Base-by-base conservation (phyloP, 1,284 basidiomycete genomes). In the Moesziomyces sp. region DNA sequence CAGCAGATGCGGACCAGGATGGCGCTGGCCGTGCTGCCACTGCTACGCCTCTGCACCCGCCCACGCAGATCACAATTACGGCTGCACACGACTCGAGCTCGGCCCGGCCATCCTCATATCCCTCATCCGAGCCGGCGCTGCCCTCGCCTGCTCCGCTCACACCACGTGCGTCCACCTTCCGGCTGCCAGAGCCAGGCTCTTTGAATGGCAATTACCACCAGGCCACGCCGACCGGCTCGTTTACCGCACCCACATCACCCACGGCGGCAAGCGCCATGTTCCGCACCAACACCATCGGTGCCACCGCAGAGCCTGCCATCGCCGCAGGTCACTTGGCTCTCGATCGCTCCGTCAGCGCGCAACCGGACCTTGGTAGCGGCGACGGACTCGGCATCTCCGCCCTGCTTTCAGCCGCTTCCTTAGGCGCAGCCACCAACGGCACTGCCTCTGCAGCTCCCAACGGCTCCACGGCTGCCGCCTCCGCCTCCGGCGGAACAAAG, bases 401-500 rank as follows among this genome's bases (percentile, higher is more conserved):
- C 30, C 13, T 33, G 0, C n/a, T 64, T 3, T 18, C 51, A 1
- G 56, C 58, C 8, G 14, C 49, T 28, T 30, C n/a, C n/a, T 43
- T 46, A 10, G 63, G 47, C 16, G 33, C 49, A 11, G 49, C 26
- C 26, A 44, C 28, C 47, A 54, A 26, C 35, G 28, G 13, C 30
- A 33, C 7, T 18, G 45, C 14, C 48, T 52, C 26, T 8, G 26
- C 26, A 55, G 18, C 49, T 38, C n/a, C 2, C 28, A 14, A 21
- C 24, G 42, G 19, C 42, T 40, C 49, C 52, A 51, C 30, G 19
- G 42, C 40, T 38, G 51, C 30, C 21, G 48, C 38, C 23, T 49
- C 52, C 38, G 40, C 52, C 13, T 52, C 58, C 7, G 66, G 58
- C 35, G 64, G 72, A 3, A 78, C 74, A 3, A 78, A 75, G 47